Base-by-base conservation (phyloP, 768 basidiomycete species). In the Lyophyllum atratum region DNA sequence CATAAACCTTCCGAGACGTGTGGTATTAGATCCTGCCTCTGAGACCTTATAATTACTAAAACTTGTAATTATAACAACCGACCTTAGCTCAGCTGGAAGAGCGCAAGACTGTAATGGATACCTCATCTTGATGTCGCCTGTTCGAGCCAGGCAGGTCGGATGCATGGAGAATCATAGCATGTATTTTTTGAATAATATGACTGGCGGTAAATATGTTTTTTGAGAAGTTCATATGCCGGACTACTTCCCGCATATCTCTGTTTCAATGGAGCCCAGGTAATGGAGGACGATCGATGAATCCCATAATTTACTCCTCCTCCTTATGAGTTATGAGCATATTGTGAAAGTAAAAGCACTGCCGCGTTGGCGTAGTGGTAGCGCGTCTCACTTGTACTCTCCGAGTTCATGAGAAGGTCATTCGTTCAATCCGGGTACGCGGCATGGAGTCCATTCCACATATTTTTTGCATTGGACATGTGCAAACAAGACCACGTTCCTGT, bases 11-110 rank as follows among this genome's bases (percentile, higher is more conserved):
- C n/a, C n/a, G n/a, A n/a, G n/a, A n/a, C n/a, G n/a, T n/a, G n/a
- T n/a, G n/a, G n/a, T n/a, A n/a, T n/a, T n/a, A n/a, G n/a, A n/a
- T n/a, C n/a, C n/a, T n/a, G n/a, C n/a, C n/a, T n/a, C n/a, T n/a
- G n/a, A n/a, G n/a, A n/a, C n/a, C n/a, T n/a, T n/a, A n/a, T n/a
- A 15, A 15, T 9, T 7, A 14, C 3, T 37, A 12, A 15, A 47
- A 5, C 28, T 4, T 25, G 8, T 26, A 2, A 2, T 9, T 4
- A 15, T 37, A 37, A 5, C 40, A 52, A 4, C 73, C 71, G 67
- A 71, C 69, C 70, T 70, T 76, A 77, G 75, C 75, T 76, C 74
- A 77, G 75, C 72, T 77, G 75, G 75, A 72, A 76, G 74, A 76
- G 75, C 75, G 70, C 68, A 61, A 74, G 73, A 76, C 75, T 76